These are phyloP conservation scores for Berkeleyomyces rouxiae DNA, from an alignment of 2,329 filamentous ascomycete species.

Conservation along the genomic window DNA sequence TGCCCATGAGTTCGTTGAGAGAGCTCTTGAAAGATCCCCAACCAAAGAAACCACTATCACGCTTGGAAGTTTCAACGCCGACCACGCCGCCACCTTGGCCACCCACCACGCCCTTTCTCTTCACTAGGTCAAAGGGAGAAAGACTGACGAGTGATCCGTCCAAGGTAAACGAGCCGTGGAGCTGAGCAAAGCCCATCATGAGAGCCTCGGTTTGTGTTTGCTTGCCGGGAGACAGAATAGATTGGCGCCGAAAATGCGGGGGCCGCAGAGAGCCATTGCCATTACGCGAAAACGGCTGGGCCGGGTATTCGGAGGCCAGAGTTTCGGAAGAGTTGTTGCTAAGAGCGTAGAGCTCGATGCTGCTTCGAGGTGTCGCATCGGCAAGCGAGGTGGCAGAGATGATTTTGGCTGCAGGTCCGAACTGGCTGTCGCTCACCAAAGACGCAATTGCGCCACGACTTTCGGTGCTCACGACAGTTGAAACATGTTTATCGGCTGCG, in stretches of 20 bases:
- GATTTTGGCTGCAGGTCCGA: conserved; percentile 47
- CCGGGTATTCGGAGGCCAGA: conserved; percentile 70
- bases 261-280: conserved; percentile 21
- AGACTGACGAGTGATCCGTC: conserved; percentile 86
- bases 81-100: conserved; percentile 77
- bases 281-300: conserved; percentile 25
- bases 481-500: not conserved
- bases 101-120: conserved; percentile 79
- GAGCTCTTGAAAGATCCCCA: conserved; percentile 83
- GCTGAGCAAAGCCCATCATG: conserved; percentile 96
- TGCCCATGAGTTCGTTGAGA: conserved; percentile 71
- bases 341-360: conserved; percentile 83
- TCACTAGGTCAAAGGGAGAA: conserved; percentile 84
- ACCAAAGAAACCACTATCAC: conserved; percentile 63
- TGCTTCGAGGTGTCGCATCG: conserved; percentile 64
- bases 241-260: conserved; percentile 30
- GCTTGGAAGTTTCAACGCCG: conserved; percentile 56
- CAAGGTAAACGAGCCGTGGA: conserved; percentile 79
- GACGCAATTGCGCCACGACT: not conserved
- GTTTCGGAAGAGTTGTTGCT: conserved; percentile 95
- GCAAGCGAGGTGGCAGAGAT: conserved; percentile 45
- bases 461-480: not conserved
- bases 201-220: conserved; percentile 52
- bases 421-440: conserved; percentile 34
- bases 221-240: conserved; percentile 23